These are phyloP conservation scores for Geotrichum aggregatum DNA, from an alignment of 1,139 yeast species.

Conservation along the genomic window DNA sequence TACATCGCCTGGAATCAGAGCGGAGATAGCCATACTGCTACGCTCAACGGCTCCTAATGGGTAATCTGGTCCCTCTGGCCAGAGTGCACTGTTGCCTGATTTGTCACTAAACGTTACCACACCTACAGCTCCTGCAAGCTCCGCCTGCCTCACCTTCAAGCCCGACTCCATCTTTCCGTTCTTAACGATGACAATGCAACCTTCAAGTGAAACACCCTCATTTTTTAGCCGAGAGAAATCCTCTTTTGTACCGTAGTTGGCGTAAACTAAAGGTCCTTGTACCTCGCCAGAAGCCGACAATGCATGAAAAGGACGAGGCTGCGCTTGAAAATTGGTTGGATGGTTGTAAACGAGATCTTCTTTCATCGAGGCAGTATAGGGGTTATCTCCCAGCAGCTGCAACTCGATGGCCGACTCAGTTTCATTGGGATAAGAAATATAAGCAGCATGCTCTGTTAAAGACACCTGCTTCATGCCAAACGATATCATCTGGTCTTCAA, in stretches of 20 bases:
- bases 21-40: constrained; percentile 60
- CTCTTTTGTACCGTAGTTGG: constrained; percentile 57
- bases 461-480: constrained; percentile 52
- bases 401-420: constrained; percentile 28
- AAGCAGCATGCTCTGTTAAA: constrained; percentile 50
- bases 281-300: constrained; percentile 58
- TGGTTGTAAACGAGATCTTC: constrained; percentile 28
- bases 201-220: constrained; percentile 39
- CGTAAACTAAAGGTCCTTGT: constrained; percentile 53
- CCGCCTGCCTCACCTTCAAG: constrained; percentile 51
- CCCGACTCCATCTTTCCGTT: constrained; percentile 55
- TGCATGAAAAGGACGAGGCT: constrained; percentile 56
- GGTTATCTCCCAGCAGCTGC: constrained; percentile 22
- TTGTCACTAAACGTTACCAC: constrained; percentile 55
- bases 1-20: constrained; percentile 72
- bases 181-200: constrained; percentile 55
- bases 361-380: constrained; percentile 4
- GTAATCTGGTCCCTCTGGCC: constrained; percentile 19
- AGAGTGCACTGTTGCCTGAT: not conserved
- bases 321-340: constrained; percentile 22
- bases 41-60: constrained; percentile 47
- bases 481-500: constrained; percentile 54
- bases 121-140: constrained; percentile 50
- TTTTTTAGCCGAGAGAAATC: constrained; percentile 51
- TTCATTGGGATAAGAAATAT: constrained; percentile 54